phyloP scores from a whole-genome alignment of 441 rosid species.

The Gossypium aridum region DNA sequence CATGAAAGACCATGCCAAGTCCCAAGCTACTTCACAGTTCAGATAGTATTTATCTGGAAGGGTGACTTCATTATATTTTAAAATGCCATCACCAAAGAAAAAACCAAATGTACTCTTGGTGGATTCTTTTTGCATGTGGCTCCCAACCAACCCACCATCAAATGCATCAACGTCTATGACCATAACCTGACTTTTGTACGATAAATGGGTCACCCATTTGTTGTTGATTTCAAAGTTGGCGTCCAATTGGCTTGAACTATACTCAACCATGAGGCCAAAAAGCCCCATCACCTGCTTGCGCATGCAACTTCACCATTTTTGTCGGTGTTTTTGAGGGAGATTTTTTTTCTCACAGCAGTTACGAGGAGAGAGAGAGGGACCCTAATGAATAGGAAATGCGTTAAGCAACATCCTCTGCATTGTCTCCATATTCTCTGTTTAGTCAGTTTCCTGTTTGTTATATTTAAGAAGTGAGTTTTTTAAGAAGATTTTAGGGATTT shows the following conservation, averaged over 20 bases:
- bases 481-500: no score
- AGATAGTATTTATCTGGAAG: neutral
- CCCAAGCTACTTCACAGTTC: neutral
- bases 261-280: constrained; percentile 23
- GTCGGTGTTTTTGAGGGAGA: neutral
- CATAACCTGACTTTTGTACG: constrained; percentile 9
- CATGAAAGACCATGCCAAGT: neutral
- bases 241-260: constrained; percentile 22
- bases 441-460: constrained; percentile 11
- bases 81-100: neutral
- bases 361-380: constrained; percentile 11
- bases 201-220: constrained; percentile 2
- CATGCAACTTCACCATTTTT: constrained; percentile 13
- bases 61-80: neutral
- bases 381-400: constrained; percentile 33
- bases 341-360: constrained; percentile 15
- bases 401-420: constrained; percentile 58
- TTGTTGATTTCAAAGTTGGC: neutral
- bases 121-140: neutral
- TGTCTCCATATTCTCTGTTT: constrained; percentile 29
- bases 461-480: neutral
- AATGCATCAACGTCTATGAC: neutral
- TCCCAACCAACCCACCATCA: neutral
- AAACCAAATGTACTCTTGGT: neutral
- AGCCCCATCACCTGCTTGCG: constrained; percentile 25